Conservation (phyloP, 2,329 filamentous ascomycete genomes). For the Calycina herbarum region DNA sequence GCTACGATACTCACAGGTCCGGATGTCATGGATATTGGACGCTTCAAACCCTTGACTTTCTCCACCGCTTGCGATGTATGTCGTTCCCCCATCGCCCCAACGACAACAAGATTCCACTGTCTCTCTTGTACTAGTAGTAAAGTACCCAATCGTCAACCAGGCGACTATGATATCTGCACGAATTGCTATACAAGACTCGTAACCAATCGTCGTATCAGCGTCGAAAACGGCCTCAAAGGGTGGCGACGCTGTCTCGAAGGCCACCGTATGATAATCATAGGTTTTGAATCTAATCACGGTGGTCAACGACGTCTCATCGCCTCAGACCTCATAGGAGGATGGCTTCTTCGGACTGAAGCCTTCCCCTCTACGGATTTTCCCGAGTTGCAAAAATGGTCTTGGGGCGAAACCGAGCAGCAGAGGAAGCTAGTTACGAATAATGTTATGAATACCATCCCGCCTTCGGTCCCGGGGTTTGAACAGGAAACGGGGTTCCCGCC, state of each 20-base stretch:
- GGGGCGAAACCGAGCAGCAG: conserved; percentile 43
- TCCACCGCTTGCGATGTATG: conserved; percentile 79
- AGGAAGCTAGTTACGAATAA: conserved; percentile 53
- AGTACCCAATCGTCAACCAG: conserved; percentile 49
- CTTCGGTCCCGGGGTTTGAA: conserved; percentile 17
- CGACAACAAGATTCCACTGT: conserved; percentile 76
- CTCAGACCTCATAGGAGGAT: conserved; percentile 75
- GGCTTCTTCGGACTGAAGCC: conserved; percentile 62
- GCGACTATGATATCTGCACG: conserved; percentile 86
- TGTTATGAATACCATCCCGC: conserved; percentile 46
- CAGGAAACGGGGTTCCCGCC: conserved; percentile 59
- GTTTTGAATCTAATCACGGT: conserved; percentile 67
- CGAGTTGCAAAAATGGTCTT: conserved; percentile 51
- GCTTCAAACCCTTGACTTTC: conserved; percentile 70
- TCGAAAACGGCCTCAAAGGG: conserved; percentile 74
- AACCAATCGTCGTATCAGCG: conserved; percentile 61
- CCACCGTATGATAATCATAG: conserved; percentile 82
- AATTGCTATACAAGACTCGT: conserved; percentile 74
- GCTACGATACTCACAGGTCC: conserved; percentile 51
- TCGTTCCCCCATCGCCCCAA: conserved; percentile 67
- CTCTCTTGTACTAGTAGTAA: conserved; percentile 65
- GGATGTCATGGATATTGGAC: conserved; percentile 45
- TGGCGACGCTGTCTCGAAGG: conserved; percentile 81
- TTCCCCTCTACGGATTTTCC: conserved; percentile 34
- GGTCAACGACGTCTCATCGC: conserved; percentile 69